Conservation (phyloP, 495 filamentous ascomycete genomes). For the Podospora didyma region DNA sequence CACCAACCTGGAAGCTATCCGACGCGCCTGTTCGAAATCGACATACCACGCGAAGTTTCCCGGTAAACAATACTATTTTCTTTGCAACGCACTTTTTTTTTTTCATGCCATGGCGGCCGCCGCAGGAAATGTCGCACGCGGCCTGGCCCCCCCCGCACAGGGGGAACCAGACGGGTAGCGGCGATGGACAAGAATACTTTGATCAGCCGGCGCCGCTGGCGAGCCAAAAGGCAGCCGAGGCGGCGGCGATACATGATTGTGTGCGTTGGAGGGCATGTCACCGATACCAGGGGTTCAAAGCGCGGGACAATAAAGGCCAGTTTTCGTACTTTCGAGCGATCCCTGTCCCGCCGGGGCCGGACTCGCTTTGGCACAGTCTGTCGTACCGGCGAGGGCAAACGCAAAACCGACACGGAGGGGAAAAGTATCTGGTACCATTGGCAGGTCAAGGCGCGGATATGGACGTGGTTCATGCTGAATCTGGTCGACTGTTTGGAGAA, state of each 20-base stretch:
- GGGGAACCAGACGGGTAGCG: no score
- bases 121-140: no score
- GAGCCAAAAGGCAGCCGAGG: neutral
- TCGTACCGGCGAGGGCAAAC: neutral
- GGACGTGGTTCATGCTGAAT: constrained; percentile 10
- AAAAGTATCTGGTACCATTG: neutral
- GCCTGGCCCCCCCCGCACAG: no score
- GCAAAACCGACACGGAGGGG: neutral
- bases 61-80: no score
- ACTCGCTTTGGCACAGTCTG: constrained; percentile 9
- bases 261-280: neutral
- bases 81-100: no score
- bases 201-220: neutral
- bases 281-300: neutral
- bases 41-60: no score
- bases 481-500: neutral
- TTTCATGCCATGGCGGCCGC: no score
- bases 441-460: constrained; percentile 8
- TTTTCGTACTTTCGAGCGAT: neutral
- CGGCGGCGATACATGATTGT: neutral
- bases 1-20: no score
- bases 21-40: no score
- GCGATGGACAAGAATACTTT: no score
- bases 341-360: neutral
- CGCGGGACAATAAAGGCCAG: neutral